A percentile compares a stretch with the other conserved stretches of the same genome.
Conservation (phyloP, 495 filamentous ascomycete genomes). For the Penicillium desertorum region DNA sequence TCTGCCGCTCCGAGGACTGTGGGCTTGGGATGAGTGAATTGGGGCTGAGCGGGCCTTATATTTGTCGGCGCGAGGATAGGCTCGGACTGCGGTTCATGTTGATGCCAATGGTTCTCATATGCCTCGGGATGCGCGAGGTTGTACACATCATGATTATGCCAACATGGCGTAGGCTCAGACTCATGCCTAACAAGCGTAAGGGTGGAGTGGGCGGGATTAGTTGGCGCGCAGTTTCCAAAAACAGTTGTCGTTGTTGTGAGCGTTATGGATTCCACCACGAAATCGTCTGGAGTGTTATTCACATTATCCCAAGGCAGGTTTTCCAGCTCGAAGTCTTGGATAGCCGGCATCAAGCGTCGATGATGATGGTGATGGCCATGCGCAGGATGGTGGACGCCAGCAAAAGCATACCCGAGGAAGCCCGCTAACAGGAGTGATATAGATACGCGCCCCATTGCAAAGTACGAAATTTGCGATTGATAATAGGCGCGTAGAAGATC, state of each 20-base stretch:
- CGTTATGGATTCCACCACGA: slow-evolving; percentile 24
- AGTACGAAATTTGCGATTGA: not conserved
- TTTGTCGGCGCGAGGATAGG: not conserved
- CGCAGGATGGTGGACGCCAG: slow-evolving; percentile 24
- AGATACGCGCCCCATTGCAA: slow-evolving; percentile 31
- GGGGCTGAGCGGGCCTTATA: not conserved
- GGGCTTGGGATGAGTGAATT: not conserved
- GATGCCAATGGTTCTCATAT: slow-evolving; percentile 1
- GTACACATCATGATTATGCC: not conserved
- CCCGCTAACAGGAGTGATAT: slow-evolving; percentile 22
- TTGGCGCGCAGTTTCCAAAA: slow-evolving; percentile 20
- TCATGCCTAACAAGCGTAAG: slow-evolving; percentile 14
- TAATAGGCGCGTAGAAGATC: not conserved
- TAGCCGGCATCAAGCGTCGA: slow-evolving; percentile 13
- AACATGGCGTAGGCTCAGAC: not conserved
- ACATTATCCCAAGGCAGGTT: slow-evolving; percentile 12
- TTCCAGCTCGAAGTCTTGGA: slow-evolving; percentile 9
- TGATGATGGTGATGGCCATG: slow-evolving; percentile 23
- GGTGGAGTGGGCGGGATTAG: slow-evolving; percentile 16
- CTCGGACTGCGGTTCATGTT: not conserved
- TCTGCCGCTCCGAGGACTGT: not conserved
- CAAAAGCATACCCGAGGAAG: slow-evolving; percentile 25
- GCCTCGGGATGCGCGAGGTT: not conserved
- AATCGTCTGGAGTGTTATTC: slow-evolving; percentile 16
- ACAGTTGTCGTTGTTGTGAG: slow-evolving; percentile 35